Conservation (phyloP, 306 rosid species). For the Trifolium pratense region DNA sequence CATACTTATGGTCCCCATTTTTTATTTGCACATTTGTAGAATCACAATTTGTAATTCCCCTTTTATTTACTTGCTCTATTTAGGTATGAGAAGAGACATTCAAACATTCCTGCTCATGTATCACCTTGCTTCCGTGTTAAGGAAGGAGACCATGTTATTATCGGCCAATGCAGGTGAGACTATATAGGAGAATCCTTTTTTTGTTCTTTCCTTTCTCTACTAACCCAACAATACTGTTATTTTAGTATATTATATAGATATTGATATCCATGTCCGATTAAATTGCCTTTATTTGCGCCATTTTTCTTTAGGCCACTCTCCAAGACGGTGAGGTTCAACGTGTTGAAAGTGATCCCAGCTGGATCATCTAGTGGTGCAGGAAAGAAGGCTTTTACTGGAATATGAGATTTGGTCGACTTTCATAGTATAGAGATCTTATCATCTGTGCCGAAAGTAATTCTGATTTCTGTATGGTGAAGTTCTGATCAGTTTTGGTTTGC, state of each 20-base stretch:
- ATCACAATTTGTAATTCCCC: neutral
- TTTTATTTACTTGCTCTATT: neutral
- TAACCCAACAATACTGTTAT: neutral
- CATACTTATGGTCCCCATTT: neutral
- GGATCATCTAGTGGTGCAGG: slow-evolving; percentile 66
- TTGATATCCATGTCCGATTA: neutral
- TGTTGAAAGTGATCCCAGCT: slow-evolving; percentile 79
- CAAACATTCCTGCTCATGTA: slow-evolving; percentile 74
- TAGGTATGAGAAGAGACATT: slow-evolving; percentile 85
- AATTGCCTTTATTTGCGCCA: neutral
- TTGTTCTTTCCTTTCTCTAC: neutral
- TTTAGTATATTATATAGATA: neutral
- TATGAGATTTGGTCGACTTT: slow-evolving; percentile 40
- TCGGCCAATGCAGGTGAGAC: slow-evolving; percentile 89
- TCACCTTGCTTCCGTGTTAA: slow-evolving; percentile 90
- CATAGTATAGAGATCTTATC: neutral
- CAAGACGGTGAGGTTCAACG: slow-evolving; percentile 40
- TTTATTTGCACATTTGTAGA: neutral
- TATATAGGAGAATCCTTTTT: neutral
- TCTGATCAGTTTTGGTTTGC: slow-evolving; percentile 35
- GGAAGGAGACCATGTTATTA: slow-evolving; percentile 84
- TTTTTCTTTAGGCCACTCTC: slow-evolving; percentile 68
- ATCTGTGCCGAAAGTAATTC: slow-evolving; percentile 6
- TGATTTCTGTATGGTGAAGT: slow-evolving; percentile 21
- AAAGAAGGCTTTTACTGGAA: slow-evolving; percentile 77